Conservation (phyloP, 805 yeast genomes). For the Candida sphagnicola region DNA sequence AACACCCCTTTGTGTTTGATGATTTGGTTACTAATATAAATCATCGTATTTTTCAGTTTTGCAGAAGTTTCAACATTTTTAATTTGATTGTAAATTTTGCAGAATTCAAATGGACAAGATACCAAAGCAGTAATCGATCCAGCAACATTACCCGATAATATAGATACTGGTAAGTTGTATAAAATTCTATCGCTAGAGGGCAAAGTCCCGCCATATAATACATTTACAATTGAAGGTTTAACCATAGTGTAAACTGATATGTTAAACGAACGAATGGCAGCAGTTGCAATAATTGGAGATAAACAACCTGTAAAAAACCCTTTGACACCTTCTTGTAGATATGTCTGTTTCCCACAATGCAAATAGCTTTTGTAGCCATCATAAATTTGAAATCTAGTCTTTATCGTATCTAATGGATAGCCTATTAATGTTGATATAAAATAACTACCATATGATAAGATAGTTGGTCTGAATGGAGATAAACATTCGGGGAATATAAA, state of each 20-base stretch:
- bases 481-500: background rate
- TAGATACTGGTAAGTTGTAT: background rate
- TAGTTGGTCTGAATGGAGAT: background rate
- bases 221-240: background rate
- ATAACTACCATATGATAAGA: slow-evolving; percentile 1
- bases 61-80: background rate
- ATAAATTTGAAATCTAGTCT: slow-evolving; percentile 1
- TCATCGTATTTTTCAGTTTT: background rate
- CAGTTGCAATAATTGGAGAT: background rate
- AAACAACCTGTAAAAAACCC: slow-evolving; percentile 1
- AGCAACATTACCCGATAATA: slow-evolving; percentile 1
- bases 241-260: slow-evolving; percentile 1
- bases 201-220: background rate
- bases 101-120: slow-evolving; percentile 2
- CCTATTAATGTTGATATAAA: slow-evolving; percentile 1
- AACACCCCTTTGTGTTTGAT: background rate
- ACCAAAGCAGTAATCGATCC: slow-evolving; percentile 1
- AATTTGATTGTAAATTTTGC: slow-evolving; percentile 1
- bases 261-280: slow-evolving; percentile 1
- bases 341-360: background rate
- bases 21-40: background rate
- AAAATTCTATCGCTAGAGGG: background rate
- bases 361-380: background rate
- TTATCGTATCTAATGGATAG: slow-evolving; percentile 1
- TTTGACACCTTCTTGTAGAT: background rate